phyloP scores from a whole-genome alignment of 73 alveolate species.

The Paramecium primaurelia region DNA sequence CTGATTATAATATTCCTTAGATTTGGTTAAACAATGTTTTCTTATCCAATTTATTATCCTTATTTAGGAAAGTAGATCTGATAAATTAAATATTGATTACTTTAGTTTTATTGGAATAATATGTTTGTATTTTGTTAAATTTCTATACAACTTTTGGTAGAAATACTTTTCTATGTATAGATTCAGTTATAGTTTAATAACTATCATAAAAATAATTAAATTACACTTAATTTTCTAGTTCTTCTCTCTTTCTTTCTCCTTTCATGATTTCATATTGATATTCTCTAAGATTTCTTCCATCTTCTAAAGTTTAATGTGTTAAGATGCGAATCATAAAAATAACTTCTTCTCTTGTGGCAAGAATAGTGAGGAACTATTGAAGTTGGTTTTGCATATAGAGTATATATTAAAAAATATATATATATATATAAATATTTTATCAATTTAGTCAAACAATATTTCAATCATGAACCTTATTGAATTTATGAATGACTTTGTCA shows the following conservation, averaged over 20 bases:
- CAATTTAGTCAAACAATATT: neutral
- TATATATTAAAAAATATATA: neutral
- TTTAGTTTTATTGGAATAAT: neutral
- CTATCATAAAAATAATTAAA: neutral
- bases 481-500: neutral
- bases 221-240: neutral
- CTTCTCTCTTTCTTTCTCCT: conserved; percentile 22
- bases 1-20: neutral
- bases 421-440: neutral
- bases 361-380: neutral
- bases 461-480: neutral
- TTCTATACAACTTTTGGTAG: neutral
- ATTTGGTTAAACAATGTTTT: neutral
- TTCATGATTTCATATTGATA: neutral
- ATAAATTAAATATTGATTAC: neutral
- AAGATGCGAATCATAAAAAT: neutral
- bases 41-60: neutral
- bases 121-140: neutral
- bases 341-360: conserved; percentile 8
- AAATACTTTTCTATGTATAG: neutral
- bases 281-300: neutral
- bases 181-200: neutral
- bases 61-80: conserved; percentile 1
- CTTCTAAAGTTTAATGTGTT: neutral
- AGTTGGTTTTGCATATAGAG: neutral